Percentiles rank a stretch among this genome's conserved stretches.
Evolutionary conservation across 768 basidiomycete species (phyloP).

Genomic region (Suillus decipiens): DNA sequence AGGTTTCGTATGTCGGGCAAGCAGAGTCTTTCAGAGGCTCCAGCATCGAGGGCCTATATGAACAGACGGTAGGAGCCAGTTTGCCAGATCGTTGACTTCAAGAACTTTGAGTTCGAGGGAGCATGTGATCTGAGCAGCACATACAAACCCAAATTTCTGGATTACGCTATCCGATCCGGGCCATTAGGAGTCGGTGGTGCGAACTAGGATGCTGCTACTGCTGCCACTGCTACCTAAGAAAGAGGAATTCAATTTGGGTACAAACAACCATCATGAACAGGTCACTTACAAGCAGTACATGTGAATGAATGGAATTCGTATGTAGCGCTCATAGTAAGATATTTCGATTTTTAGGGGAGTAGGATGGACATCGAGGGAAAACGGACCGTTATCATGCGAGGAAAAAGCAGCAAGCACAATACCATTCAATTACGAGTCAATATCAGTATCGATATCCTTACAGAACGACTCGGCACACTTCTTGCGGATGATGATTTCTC

Average conservation of each 20-base stretch:
- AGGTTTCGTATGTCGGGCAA: slow-evolving; percentile 20
- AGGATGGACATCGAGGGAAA: neutral
- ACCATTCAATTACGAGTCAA: too few species aligned
- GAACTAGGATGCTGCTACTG: too few species aligned
- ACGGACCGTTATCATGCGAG: neutral
- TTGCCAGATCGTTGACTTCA: slow-evolving; percentile 32
- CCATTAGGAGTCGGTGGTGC: too few species aligned
- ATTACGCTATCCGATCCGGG: too few species aligned
- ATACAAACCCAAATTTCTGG: slow-evolving; percentile 37
- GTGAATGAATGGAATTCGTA: neutral
- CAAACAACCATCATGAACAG: neutral
- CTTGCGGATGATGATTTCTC: neutral
- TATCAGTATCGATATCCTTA: too few species aligned
- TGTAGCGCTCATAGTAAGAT: neutral
- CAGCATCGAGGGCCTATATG: too few species aligned
- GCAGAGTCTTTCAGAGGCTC: slow-evolving; percentile 11
- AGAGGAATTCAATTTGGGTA: neutral
- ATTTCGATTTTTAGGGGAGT: neutral
- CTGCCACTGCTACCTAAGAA: slow-evolving; percentile 40
- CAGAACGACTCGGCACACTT: neutral
- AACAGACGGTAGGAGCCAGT: too few species aligned
- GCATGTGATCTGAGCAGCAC: slow-evolving; percentile 14
- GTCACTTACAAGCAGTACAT: slow-evolving; percentile 6
- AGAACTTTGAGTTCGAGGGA: too few species aligned
- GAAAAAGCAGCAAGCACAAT: neutral